Evolutionary conservation across 345 rosid species (phyloP), one percentile per base, ranked within the genome.

Genomic region (Rubroshorea leprosula): DNA sequence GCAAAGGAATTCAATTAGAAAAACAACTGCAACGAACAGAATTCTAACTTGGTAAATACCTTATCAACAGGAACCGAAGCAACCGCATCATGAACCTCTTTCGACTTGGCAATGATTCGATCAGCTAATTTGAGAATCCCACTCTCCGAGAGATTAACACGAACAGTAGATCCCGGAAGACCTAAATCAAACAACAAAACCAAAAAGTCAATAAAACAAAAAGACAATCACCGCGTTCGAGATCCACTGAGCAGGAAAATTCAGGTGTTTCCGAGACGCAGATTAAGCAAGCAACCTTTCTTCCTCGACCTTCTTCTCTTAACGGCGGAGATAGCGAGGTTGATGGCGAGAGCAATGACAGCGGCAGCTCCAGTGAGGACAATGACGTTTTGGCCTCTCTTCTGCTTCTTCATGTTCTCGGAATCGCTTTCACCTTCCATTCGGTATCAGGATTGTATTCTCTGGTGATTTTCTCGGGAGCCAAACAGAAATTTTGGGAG

Each of bases 291-390:
- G 1, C 17, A 48, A 73, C 96, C 83, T 80, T 76, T 86, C 71
- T 72, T 86, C 62, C 72, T 75, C 64, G 74, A 75, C 54, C 77
- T 82, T 31, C 72, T 72, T 66, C 79, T 77, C 60, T 67, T 79
- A 79, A 78, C 64, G 81, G 84, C 84, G 79, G 82, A 60, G 73
- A 89, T 49, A 60, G 78, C 93, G 60, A 92, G 69, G 78, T 66
- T 66, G 47, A 68, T 82, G 58, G 94, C 83, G 63, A 92, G 67
- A 55, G 83, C 87, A 17, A 76, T 45, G 18, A 84, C 62, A 55
- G 93, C 95, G 23, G 94, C 85, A 38, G 82, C 81, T 53, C 98
- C 97, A 72, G 91, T 76, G 73, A 84, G 66, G 59, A 86, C 81
- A 14, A 89, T 48, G 25, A 77, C 49, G 64, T 59, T 81, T 23